Evolutionary conservation across 495 filamentous ascomycete species (phyloP), one percentile per base, ranked within the genome.

Genomic region (Penicillium daleae): DNA sequence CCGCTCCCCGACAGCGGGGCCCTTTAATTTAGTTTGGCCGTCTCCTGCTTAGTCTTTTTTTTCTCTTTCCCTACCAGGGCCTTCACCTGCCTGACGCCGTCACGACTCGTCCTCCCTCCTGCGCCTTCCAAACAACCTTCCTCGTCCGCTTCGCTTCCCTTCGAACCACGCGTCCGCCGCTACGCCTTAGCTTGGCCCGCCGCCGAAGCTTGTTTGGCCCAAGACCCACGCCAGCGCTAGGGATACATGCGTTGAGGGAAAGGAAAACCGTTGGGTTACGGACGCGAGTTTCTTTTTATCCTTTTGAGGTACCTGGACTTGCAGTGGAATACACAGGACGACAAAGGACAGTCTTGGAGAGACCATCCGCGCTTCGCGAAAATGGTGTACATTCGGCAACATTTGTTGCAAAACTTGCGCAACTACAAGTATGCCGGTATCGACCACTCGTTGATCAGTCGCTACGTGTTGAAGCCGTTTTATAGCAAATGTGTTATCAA

Each of bases 401-500:
- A 93, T 69, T 86, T 90, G 73, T 87, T 99, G 61, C 88, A 87
- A n/a, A 92, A 92, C 69, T 81, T 99, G 39, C 87, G 88, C 77
- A 81, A 89, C 70, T 99, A 99, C 84, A 91, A 94, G 74, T 99
- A 99, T 82, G 90, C 89, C 21, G 86, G 86, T 42, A 89, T 97
- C 66, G 95, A 99, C 78, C 90, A 90, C 76, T 96, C 92, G 55
- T 80, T 97, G 57, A 79, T 92, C 44, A 98, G 96, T 66, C 86
- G 85, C 63, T 97, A 96, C 76, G 83, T 97, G 61, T 81, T 99
- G 64, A 98, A 99, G 82, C 95, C 95, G 22, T 99, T 97, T 78
- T 99, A 98, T 81, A 97, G 86, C 76, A 90, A 96, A 78, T 81
- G 92, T 64, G 96, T 95, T 67, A 97, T 99, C 78, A 84, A 92